Conservation (phyloP, 2,329 filamentous ascomycete species). For the Colletotrichum limetticola region DNA sequence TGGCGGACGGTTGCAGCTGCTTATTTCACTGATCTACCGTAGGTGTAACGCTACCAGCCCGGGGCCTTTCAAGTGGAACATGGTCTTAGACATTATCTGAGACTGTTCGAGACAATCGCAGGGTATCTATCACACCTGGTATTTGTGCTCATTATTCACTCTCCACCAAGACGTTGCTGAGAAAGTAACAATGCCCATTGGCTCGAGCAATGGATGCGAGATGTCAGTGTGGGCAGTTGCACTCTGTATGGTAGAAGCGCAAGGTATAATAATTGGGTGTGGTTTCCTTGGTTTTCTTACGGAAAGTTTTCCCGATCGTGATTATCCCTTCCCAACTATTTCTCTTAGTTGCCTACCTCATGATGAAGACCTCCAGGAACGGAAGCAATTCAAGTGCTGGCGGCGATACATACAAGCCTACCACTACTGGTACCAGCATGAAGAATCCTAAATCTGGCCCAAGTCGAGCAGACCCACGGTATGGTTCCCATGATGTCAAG, state of each 20-base stretch:
- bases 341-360: not conserved
- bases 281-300: too few species aligned
- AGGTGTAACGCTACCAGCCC: not conserved
- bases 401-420: not conserved
- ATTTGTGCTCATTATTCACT: not conserved
- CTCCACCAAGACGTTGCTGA: not conserved
- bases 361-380: slow-evolving; percentile 17
- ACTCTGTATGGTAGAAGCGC: not conserved
- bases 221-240: not conserved
- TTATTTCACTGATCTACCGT: not conserved
- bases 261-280: not conserved
- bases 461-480: slow-evolving; percentile 6
- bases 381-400: slow-evolving; percentile 14
- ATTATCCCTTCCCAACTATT: not conserved
- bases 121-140: not conserved
- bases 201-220: not conserved
- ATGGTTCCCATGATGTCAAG: slow-evolving; percentile 29
- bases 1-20: slow-evolving; percentile 15
- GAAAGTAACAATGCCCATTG: not conserved
- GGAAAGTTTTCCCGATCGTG: too few species aligned
- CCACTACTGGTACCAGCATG: not conserved
- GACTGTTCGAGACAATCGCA: slow-evolving; percentile 9
- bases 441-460: not conserved
- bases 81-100: slow-evolving; percentile 23
- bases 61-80: not conserved